Base-by-base conservation (phyloP, 2,329 filamentous ascomycete genomes). In the Calonectria ilicicola region DNA sequence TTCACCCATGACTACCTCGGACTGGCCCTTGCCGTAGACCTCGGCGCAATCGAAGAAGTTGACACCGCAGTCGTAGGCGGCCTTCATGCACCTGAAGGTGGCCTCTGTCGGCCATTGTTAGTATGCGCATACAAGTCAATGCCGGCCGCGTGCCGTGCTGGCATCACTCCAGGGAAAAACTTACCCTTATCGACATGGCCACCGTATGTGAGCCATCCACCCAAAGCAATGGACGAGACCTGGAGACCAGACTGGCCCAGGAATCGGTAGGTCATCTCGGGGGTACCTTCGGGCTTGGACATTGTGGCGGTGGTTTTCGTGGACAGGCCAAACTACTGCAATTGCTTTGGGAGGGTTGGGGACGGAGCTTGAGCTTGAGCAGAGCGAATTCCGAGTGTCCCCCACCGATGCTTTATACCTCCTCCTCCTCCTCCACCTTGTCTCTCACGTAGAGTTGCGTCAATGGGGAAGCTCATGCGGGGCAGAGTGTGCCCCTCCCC, bases 181-280 rank as follows among this genome's bases (percentile, higher is more conserved):
- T 76, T 85, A 91, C 91, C 90, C 80, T 91, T 89, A 68, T 92
- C 91, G 35, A 94, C 91, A 77, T 94, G 92, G 21, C 93, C 93
- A 67, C 93, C 93, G 76, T 94, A 95, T 1, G 93, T 95, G 65
- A 95, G 87, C 92, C 92, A 93, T 76, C 91, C 90, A 71, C 91
- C 93, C 3, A 95, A 87, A 2, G 92, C 92, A 74, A 95, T 93
- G 56, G 91, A 89, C 32, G 93, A 95, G 40, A 95, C 93, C 82
- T 95, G 91, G 21, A 95, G 88, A 67, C 93, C 93, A 19, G 92
- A 93, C 46, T 89, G 89, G 79, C 93, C 93, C 9, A 95, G 88
- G 83, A 91, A 91, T 77, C 93, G 91, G 84, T 94, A 94, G 79
- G 92, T 87, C 93, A 94, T 94, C 67, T 83, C 84, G 66, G 84